A percentile compares a stretch with the other conserved stretches of the same genome.
Conservation (phyloP, 106 monocot genomes). For the Dendrobium huoshanense region DNA sequence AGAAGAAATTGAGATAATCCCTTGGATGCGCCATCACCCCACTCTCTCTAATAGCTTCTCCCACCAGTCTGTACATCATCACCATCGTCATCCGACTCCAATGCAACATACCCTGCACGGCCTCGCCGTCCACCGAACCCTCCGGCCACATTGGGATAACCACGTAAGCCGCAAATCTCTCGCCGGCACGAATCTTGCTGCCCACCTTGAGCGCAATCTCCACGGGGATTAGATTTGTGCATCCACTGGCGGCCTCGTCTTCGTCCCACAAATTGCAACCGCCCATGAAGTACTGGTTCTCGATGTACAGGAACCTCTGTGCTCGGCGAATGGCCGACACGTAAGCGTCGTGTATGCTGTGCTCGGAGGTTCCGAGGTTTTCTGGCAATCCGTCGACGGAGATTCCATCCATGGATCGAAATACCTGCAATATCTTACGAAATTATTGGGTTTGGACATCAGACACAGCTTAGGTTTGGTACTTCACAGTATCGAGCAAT, state of each 20-base stretch:
- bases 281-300: slow-evolving; percentile 68
- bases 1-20: slow-evolving; percentile 64
- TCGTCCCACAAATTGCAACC: slow-evolving; percentile 37
- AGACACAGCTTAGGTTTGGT: no score
- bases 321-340: slow-evolving; percentile 42
- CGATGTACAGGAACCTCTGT: slow-evolving; percentile 47
- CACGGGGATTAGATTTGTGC: slow-evolving; percentile 35
- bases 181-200: slow-evolving; percentile 31
- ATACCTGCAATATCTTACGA: slow-evolving; percentile 18
- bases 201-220: slow-evolving; percentile 55
- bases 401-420: slow-evolving; percentile 43
- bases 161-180: slow-evolving; percentile 47
- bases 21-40: slow-evolving; percentile 21
- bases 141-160: slow-evolving; percentile 70
- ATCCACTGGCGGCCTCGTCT: slow-evolving; percentile 24
- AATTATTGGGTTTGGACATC: no score
- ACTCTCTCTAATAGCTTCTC: slow-evolving; percentile 21
- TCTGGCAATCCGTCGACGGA: slow-evolving; percentile 9
- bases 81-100: slow-evolving; percentile 52
- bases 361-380: slow-evolving; percentile 6
- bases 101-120: slow-evolving; percentile 49
- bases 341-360: slow-evolving; percentile 46
- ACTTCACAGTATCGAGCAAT: no score
- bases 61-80: slow-evolving; percentile 51
- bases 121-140: slow-evolving; percentile 43